These are phyloP conservation scores for Anthostomella pinea DNA, from an alignment of 2,329 filamentous ascomycete genomes.

Conservation along the genomic window DNA sequence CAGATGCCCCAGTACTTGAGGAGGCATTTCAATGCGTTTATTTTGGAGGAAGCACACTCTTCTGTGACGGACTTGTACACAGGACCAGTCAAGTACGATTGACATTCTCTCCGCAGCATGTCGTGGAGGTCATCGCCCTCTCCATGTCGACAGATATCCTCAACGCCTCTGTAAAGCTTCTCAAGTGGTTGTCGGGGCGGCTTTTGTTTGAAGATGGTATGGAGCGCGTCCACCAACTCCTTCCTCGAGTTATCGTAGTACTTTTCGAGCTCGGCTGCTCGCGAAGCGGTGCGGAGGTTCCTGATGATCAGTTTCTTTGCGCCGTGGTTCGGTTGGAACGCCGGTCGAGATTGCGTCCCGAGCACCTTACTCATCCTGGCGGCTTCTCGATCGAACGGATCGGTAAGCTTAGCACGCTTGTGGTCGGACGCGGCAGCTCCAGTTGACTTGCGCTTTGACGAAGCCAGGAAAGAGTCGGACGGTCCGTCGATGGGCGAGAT, in stretches of 20 bases:
- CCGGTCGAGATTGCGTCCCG: slow-evolving; percentile 39
- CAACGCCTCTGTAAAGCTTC: slow-evolving; percentile 83
- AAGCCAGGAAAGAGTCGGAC: slow-evolving; percentile 20
- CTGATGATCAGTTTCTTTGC: slow-evolving; percentile 90
- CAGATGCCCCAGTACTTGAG: slow-evolving; percentile 69
- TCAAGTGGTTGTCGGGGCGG: slow-evolving; percentile 74
- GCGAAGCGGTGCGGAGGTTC: slow-evolving; percentile 70
- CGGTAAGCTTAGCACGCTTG: slow-evolving; percentile 22
- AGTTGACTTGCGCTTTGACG: slow-evolving; percentile 27
- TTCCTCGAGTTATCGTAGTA: slow-evolving; percentile 77
- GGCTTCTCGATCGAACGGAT: slow-evolving; percentile 11
- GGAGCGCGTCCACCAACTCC: slow-evolving; percentile 71
- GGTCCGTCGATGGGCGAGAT: slow-evolving; percentile 23
- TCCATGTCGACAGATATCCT: slow-evolving; percentile 83
- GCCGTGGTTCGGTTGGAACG: slow-evolving; percentile 71
- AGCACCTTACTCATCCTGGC: slow-evolving; percentile 27
- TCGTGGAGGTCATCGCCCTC: slow-evolving; percentile 66
- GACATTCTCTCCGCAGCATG: slow-evolving; percentile 64
- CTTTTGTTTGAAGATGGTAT: slow-evolving; percentile 65
- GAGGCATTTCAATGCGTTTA: slow-evolving; percentile 60
- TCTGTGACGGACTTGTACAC: slow-evolving; percentile 56
- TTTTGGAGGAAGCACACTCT: slow-evolving; percentile 49
- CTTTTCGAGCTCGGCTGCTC: slow-evolving; percentile 60
- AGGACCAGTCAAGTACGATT: slow-evolving; percentile 61
- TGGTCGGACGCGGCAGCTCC: slow-evolving; percentile 9